Evolutionary conservation across 208 protist species (phyloP).

Genomic region (Balamuthia mandrillaris): DNA sequence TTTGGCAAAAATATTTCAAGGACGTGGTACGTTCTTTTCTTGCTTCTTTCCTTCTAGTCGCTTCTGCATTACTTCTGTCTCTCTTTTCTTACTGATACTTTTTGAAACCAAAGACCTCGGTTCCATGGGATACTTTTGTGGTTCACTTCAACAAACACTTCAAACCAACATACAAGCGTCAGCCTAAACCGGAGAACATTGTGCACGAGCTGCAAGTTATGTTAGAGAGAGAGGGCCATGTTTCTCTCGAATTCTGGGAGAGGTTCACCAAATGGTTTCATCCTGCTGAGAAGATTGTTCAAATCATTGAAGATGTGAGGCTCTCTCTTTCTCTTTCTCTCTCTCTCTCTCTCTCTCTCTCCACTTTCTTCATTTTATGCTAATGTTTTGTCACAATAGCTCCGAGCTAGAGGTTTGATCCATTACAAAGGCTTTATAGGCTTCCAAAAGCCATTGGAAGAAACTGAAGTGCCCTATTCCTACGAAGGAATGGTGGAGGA

Average conservation of each 20-base stretch:
- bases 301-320: slow-evolving; percentile 23
- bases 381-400: no score
- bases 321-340: not conserved
- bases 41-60: no score
- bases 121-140: not conserved
- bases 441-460: not conserved
- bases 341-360: not conserved
- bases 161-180: slow-evolving; percentile 6
- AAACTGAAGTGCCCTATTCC: no score
- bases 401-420: no score
- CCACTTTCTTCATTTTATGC: not conserved
- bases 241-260: not conserved
- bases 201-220: not conserved
- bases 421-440: not conserved
- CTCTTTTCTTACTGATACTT: not conserved
- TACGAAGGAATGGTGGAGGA: not conserved
- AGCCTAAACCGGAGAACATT: not conserved
- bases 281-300: not conserved
- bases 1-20: no score
- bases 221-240: not conserved
- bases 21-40: no score
- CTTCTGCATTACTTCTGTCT: not conserved
- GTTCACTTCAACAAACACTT: slow-evolving; percentile 5
- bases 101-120: not conserved
- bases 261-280: not conserved